phyloP scores from a whole-genome alignment of 495 filamentous ascomycete species.

The Tetracladium marchalianum region DNA sequence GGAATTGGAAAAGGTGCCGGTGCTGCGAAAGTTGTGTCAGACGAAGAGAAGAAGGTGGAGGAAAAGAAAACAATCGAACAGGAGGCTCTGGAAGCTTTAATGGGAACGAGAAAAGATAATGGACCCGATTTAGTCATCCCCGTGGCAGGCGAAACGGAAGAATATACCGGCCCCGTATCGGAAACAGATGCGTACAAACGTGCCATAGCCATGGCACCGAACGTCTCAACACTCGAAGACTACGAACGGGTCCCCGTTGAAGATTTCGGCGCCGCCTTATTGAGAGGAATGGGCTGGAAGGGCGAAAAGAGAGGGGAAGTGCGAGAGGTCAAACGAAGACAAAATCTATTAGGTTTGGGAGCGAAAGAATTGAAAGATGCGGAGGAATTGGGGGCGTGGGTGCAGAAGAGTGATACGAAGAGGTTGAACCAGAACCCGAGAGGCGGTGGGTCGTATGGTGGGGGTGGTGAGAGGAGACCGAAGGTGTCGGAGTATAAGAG shows the following conservation, averaged over 20 bases:
- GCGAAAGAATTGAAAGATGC: conserved; percentile 64
- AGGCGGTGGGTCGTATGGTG: neutral
- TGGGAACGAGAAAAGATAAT: conserved; percentile 43
- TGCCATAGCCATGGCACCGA: conserved; percentile 62
- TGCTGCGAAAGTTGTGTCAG: conserved; percentile 19
- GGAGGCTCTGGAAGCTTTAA: conserved; percentile 69
- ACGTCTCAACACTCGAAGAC: conserved; percentile 66
- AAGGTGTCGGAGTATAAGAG: conserved; percentile 28
- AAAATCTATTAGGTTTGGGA: conserved; percentile 78
- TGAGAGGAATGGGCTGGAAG: conserved; percentile 93
- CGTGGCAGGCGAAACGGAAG: conserved; percentile 23
- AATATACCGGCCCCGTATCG: conserved; percentile 21
- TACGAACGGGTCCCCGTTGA: conserved; percentile 87
- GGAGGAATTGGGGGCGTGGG: conserved; percentile 64
- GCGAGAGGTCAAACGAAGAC: conserved; percentile 49
- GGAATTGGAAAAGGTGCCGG: too few species aligned
- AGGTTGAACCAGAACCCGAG: conserved; percentile 38
- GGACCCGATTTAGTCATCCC: conserved; percentile 53
- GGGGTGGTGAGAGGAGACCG: conserved; percentile 34
- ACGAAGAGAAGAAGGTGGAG: conserved; percentile 19
- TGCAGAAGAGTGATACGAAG: conserved; percentile 40
- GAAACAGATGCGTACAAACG: conserved; percentile 62
- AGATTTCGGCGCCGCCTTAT: conserved; percentile 80
- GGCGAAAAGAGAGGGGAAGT: conserved; percentile 49
- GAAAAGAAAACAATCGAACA: conserved; percentile 52